Conservation (phyloP, 192 early-diverging fungal species). For the Piromyces sp. region DNA sequence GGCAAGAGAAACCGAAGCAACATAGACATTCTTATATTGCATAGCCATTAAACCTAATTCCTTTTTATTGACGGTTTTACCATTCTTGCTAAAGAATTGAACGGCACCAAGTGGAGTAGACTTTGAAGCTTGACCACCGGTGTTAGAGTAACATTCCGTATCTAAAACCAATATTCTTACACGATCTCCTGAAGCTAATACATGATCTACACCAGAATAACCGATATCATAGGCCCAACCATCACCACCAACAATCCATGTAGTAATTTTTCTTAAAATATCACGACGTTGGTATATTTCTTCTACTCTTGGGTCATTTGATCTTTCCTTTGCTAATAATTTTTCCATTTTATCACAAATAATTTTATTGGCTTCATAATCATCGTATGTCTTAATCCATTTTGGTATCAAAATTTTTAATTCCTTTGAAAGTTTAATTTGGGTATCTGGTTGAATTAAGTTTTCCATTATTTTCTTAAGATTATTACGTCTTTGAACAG, state of each 20-base stretch:
- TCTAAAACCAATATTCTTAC: constrained; percentile 86
- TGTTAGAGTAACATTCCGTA: constrained; percentile 52
- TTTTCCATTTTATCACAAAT: constrained; percentile 21
- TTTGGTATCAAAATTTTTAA: constrained; percentile 39
- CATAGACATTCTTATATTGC: constrained; percentile 78
- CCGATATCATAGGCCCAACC: constrained; percentile 74
- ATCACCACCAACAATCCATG: constrained; percentile 84
- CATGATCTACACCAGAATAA: constrained; percentile 75
- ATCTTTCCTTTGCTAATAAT: constrained; percentile 21
- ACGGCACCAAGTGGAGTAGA: background rate
- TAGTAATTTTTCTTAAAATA: constrained; percentile 41
- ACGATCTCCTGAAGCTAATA: constrained; percentile 63
- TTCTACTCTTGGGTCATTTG: constrained; percentile 3
- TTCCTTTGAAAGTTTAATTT: background rate
- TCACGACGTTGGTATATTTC: constrained; percentile 16
- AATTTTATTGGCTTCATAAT: constrained; percentile 30
- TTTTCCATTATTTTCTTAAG: constrained; percentile 42
- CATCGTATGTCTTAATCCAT: constrained; percentile 44
- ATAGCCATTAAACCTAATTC: constrained; percentile 91
- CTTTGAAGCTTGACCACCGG: background rate
- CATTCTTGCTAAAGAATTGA: background rate
- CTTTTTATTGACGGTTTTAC: constrained; percentile 61
- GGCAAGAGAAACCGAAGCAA: constrained; percentile 77
- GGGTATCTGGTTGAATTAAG: constrained; percentile 9
- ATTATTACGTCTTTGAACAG: constrained; percentile 45